phyloP scores from a whole-genome alignment of 768 basidiomycete species.

The Cyclocybe aegerita region DNA sequence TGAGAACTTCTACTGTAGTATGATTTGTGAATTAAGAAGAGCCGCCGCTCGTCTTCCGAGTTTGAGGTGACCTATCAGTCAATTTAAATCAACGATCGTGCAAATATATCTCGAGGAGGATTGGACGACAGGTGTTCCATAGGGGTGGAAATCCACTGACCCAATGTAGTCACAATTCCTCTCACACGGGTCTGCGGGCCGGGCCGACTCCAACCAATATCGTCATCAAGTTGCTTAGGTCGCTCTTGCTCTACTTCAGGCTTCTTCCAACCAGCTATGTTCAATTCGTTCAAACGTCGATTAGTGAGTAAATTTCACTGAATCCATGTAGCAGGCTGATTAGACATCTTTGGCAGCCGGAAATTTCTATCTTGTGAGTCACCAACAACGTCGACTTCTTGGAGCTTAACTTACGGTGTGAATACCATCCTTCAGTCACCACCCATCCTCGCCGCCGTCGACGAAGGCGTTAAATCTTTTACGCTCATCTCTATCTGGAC shows the following conservation, averaged over 20 bases:
- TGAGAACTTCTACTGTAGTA: too few relatives aligned
- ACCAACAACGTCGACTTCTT: neutral
- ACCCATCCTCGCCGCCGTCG: slow-evolving; percentile 64
- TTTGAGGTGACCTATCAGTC: too few relatives aligned
- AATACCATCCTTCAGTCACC: slow-evolving; percentile 45
- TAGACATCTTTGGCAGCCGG: slow-evolving; percentile 33
- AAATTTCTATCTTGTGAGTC: slow-evolving; percentile 68
- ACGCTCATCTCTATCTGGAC: slow-evolving; percentile 52
- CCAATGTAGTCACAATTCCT: too few relatives aligned
- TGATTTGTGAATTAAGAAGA: too few relatives aligned
- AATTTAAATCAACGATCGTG: too few relatives aligned
- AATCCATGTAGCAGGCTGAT: neutral
- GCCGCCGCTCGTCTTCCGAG: too few relatives aligned
- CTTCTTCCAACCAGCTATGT: slow-evolving; percentile 21
- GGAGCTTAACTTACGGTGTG: neutral
- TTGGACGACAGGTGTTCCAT: too few relatives aligned
- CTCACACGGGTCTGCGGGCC: too few relatives aligned
- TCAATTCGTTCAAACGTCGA: slow-evolving; percentile 36
- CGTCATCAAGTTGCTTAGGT: too few relatives aligned
- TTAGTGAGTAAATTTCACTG: slow-evolving; percentile 24
- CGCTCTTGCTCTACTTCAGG: neutral
- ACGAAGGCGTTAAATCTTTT: slow-evolving; percentile 59
- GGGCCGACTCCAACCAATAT: too few relatives aligned
- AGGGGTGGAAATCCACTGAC: too few relatives aligned
- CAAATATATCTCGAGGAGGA: too few relatives aligned